Evolutionary conservation across 495 filamentous ascomycete species (phyloP).

Genomic region (Penicillium mononematosum): DNA sequence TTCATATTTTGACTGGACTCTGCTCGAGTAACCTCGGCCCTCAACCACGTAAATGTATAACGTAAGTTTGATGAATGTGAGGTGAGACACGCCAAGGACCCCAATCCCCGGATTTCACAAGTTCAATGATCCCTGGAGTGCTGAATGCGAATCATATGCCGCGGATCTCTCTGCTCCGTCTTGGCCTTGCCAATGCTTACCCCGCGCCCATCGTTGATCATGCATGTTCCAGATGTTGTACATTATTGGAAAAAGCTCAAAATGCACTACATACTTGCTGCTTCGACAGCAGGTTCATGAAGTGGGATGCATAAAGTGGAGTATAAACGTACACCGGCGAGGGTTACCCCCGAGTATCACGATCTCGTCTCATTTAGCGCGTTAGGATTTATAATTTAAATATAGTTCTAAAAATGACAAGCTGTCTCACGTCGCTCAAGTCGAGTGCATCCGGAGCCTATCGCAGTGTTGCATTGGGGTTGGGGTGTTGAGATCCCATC

Average conservation of each 20-base stretch:
- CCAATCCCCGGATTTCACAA: neutral
- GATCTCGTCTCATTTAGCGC: neutral
- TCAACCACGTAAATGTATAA: neutral
- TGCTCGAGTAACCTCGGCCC: neutral
- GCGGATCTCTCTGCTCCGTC: slow-evolving; percentile 7
- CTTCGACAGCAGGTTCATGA: neutral
- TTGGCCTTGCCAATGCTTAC: neutral
- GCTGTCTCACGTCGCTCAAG: neutral
- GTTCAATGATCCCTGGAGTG: neutral
- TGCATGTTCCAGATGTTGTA: neutral
- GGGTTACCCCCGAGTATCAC: neutral
- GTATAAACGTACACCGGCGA: neutral
- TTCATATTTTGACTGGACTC: neutral
- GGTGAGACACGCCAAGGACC: neutral
- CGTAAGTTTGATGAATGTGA: neutral
- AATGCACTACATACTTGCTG: neutral
- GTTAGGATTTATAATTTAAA: neutral
- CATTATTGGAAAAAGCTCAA: neutral
- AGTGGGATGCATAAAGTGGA: neutral
- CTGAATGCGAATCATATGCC: neutral
- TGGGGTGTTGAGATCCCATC: slow-evolving; percentile 7
- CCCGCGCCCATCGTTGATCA: neutral
- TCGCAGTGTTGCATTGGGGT: slow-evolving; percentile 10
- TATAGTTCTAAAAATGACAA: neutral
- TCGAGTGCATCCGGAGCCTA: neutral